Conservation (phyloP, 257 asterid species). For the Solanum lignicaule region DNA sequence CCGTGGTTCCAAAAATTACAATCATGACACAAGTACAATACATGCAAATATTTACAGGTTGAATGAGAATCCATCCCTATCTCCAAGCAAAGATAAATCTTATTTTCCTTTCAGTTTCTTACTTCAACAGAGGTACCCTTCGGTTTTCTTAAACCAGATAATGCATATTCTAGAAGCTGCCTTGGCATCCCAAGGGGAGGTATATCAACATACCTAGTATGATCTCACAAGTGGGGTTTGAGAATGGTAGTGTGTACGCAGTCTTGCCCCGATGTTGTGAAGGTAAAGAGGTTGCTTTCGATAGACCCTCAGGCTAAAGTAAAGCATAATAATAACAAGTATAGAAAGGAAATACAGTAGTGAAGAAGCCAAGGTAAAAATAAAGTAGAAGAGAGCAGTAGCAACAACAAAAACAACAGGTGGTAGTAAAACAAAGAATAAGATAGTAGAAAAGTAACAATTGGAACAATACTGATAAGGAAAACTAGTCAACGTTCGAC, state of each 20-base stretch:
- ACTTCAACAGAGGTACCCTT: not conserved
- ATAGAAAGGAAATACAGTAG: not conserved
- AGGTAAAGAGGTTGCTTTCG: not conserved
- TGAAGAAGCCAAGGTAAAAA: not conserved
- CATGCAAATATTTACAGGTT: not conserved
- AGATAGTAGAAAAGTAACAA: not conserved
- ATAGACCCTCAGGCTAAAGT: not conserved
- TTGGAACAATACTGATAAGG: not conserved
- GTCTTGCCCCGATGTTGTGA: not conserved
- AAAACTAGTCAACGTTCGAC: not conserved
- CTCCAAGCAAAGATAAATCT: not conserved
- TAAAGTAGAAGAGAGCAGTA: not conserved
- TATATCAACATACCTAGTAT: not conserved
- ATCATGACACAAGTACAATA: not conserved
- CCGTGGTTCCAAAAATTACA: not conserved
- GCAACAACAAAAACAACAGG: not conserved
- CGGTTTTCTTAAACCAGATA: not conserved
- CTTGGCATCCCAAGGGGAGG: not conserved
- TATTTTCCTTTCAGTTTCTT: not conserved
- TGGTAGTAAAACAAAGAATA: not conserved
- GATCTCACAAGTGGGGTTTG: not conserved
- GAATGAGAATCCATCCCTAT: not conserved
- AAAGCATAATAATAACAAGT: not conserved
- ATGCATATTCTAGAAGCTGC: not conserved
- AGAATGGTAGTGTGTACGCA: not conserved